Evolutionary conservation across 441 rosid species (phyloP).

Genomic region (Gossypium davidsonii): DNA sequence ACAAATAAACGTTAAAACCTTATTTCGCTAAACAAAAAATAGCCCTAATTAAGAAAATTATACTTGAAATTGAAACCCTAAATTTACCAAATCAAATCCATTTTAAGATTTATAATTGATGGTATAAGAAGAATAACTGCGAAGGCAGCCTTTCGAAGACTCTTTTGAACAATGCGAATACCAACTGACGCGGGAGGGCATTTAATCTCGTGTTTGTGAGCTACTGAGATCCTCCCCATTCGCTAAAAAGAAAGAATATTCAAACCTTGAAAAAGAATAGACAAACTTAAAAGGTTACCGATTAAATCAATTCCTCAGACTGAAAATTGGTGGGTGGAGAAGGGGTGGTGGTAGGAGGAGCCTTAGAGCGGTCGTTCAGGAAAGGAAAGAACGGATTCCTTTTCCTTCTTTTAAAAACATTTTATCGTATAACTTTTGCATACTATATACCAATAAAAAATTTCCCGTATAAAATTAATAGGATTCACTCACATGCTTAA

Average conservation of each 20-base stretch:
- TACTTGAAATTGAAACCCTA: too few relatives aligned
- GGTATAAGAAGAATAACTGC: constrained; percentile 33
- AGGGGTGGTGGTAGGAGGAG: not conserved
- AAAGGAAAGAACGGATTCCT: not conserved
- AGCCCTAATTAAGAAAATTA: too few relatives aligned
- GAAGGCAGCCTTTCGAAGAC: constrained; percentile 25
- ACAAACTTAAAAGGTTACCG: not conserved
- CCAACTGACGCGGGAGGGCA: constrained; percentile 43
- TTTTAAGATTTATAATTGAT: not conserved
- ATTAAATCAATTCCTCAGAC: not conserved
- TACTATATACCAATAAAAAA: too few relatives aligned
- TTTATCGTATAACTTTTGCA: too few relatives aligned
- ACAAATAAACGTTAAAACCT: too few relatives aligned
- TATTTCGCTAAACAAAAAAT: too few relatives aligned
- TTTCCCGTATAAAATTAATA: too few relatives aligned
- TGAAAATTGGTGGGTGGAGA: not conserved
- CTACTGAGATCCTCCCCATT: constrained; percentile 40
- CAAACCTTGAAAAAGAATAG: not conserved
- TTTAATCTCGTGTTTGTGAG: constrained; percentile 39
- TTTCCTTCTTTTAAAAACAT: too few relatives aligned
- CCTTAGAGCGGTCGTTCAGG: not conserved
- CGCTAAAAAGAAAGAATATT: not conserved
- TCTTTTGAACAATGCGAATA: constrained; percentile 47
- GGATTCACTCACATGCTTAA: too few relatives aligned
- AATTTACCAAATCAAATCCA: too few relatives aligned